Base-by-base conservation (phyloP, 345 rosid species). In the Eucalyptus pumila region DNA sequence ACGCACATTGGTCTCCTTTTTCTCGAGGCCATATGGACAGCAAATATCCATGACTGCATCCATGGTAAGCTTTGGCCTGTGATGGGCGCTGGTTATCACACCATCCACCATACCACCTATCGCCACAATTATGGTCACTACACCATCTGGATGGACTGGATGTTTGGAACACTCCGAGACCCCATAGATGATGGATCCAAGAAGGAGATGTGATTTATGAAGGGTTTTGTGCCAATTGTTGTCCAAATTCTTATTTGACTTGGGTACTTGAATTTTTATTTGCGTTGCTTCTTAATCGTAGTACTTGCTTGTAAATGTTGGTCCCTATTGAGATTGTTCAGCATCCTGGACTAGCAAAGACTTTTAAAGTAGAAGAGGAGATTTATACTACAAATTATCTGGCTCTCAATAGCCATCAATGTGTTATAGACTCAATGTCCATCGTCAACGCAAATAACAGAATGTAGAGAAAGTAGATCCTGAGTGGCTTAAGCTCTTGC, bases 51-150 rank as follows among this genome's bases (percentile, higher is more conserved):
- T 58, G 99, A 98, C 86, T 97, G 99, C 92, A 98, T 98, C 91
- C 96, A 98, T 37, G 94, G 90, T 80, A 95, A 95, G 72, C 48
- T 95, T 6, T 97, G 99, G 99, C 98, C 99, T 6, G 92, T 96
- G 37, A 97, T 98, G 99, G 99, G 99, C 34, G 98, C 99, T 62
- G 99, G 99, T 48, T 95, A 96, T 94, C 99, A 98, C 92, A 98
- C 99, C 21, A 95, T 98, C 91, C 99, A 98, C 89, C 99, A 98
- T 91, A 97, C 97, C 6, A 96, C 98, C 8, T 96, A 97, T 91
- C 96, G 96, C n/a, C 99, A 97, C 86, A 97, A 97, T 89, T 98
- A 98, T 90, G 99, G 99, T 19, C 99, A 98, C 87, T 98, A 95
- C 69, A 98, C 99, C 17, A 93, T 98, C 87, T 96, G 98, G 98